A percentile compares a stretch with the other conserved stretches of the same genome.
Conservation (phyloP, 176 grass and related monocot species). For the Carex littledalei region DNA sequence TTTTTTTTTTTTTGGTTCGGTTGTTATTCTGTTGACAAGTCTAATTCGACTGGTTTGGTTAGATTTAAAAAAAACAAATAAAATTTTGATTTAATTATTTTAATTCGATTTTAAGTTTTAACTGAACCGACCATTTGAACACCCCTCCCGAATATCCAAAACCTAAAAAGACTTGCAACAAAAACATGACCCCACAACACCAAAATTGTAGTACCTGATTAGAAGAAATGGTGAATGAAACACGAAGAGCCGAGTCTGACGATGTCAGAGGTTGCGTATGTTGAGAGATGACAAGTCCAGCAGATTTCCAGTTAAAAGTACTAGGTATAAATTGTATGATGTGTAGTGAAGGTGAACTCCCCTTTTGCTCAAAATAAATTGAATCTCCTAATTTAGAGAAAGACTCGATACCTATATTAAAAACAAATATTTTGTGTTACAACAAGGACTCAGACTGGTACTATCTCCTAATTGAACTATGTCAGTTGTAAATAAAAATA, state of each 20-base stretch:
- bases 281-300: slow-evolving; percentile 48
- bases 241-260: slow-evolving; percentile 45
- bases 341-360: slow-evolving; percentile 39
- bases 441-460: background rate
- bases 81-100: too few species aligned
- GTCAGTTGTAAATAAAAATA: background rate
- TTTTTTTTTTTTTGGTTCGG: too few species aligned
- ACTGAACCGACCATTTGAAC: too few species aligned
- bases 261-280: slow-evolving; percentile 46
- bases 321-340: slow-evolving; percentile 79
- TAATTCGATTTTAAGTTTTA: too few species aligned
- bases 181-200: too few species aligned
- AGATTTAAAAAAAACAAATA: too few species aligned
- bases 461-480: too few species aligned
- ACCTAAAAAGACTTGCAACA: too few species aligned
- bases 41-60: too few species aligned
- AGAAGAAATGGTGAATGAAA: slow-evolving; percentile 51
- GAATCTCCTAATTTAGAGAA: slow-evolving; percentile 93
- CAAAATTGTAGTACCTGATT: slow-evolving; percentile 17
- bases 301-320: slow-evolving; percentile 65
- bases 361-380: slow-evolving; percentile 84
- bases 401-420: slow-evolving; percentile 62
- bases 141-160: too few species aligned
- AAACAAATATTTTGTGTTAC: background rate
- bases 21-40: too few species aligned